Base-by-base conservation (phyloP, 306 rosid genomes). In the Cicer arietinum region DNA sequence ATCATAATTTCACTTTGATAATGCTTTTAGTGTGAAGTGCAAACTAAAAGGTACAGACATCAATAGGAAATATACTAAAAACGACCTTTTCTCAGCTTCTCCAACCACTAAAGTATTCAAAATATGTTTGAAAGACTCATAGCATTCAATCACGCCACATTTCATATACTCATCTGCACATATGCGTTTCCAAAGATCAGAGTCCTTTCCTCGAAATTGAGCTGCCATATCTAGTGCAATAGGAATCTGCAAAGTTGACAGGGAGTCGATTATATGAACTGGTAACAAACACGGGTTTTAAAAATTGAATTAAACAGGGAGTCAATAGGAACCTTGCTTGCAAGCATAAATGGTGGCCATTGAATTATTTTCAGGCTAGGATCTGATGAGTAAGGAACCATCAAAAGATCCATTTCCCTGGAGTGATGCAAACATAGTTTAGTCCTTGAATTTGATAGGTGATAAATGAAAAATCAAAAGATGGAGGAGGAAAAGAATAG, bases 341-440 rank as follows among this genome's bases (percentile, higher is more conserved):
- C 97, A 80, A 94, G 99, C 79, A 94, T 73, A 86, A 94, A 94
- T 13, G 96, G 99, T 20, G 99, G 97, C 97, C 98, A 94, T 85
- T 94, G 98, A 78, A 94, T 94, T 68, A 90, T 85, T 84, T 89
- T 91, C 71, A 94, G 81, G 77, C 94, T 74, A 47, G 91, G 96
- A 84, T 94, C 98, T 68, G 94, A 90, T 50, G 97, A 90, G 83
- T 94, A 94, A 75, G 98, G 98, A 87, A 90, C 94, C 82, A 94
- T 59, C 82, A 94, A 81, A 80, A 91, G 85, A 84, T 94, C 98
- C 96, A 90, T 89, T 87, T 94, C 99, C 93, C 99, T 94, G 97
- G 5, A 82, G 80, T 71, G 80, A 80, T 75, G 75, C 50, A 81
- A 54, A 76, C 71, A 81, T 73, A 57, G 67, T 69, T 84, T 79